A percentile compares a stretch with the other conserved stretches of the same genome.
Evolutionary conservation across 1,284 basidiomycete genomes (phyloP).

Genomic region (Tilletiaria anomala): DNA sequence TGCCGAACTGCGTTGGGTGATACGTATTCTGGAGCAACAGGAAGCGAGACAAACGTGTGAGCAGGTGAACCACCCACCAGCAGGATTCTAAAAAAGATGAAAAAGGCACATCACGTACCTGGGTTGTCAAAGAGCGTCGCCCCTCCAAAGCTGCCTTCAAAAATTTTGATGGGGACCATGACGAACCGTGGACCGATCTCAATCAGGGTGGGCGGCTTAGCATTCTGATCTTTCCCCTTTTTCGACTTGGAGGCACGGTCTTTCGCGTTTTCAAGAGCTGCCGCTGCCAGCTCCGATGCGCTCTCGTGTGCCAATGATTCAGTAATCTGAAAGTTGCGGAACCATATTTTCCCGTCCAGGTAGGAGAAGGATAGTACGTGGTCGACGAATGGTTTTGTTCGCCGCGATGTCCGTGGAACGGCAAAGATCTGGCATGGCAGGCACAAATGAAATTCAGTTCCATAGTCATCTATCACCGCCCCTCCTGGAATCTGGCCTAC

Average conservation of each 20-base stretch:
- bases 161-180: constrained; percentile 90
- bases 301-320: constrained; percentile 42
- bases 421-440: constrained; percentile 84
- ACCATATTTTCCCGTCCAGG: constrained; percentile 94
- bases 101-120: constrained; percentile 44
- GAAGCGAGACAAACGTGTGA: constrained; percentile 5
- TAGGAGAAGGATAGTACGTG: constrained; percentile 93
- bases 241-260: constrained; percentile 3
- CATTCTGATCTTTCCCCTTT: constrained; percentile 9
- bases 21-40: constrained; percentile 57
- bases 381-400: constrained; percentile 93
- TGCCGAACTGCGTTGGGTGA: constrained; percentile 71
- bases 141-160: constrained; percentile 89
- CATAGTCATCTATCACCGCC: constrained; percentile 35
- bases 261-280: constrained; percentile 46
- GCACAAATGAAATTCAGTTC: neutral
- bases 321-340: constrained; percentile 82
- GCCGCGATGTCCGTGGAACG: constrained; percentile 73
- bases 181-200: constrained; percentile 90
- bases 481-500: too few relatives aligned
- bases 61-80: constrained; percentile 4
- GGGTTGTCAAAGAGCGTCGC: constrained; percentile 93
- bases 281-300: constrained; percentile 15
- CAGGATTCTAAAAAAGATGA: too few relatives aligned
- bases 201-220: constrained; percentile 25